Base-by-base conservation (phyloP, 2,329 filamentous ascomycete species). In the Leptoxyphium fumago region DNA sequence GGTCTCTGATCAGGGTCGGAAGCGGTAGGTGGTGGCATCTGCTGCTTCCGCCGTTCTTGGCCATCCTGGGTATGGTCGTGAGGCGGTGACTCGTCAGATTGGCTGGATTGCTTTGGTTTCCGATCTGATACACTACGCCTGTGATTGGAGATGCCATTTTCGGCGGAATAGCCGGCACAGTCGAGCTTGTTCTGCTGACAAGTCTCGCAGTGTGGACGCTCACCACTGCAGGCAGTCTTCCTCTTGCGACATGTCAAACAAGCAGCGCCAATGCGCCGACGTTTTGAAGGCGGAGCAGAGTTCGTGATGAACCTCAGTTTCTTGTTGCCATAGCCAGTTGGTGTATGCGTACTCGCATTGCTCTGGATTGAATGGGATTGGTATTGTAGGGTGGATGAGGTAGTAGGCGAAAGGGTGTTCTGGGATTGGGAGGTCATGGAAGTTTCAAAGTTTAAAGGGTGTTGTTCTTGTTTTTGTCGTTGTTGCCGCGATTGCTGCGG, bases 241-340 rank as follows among this genome's bases (percentile, higher is more conserved):
- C 69, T 66, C 50, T 64, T 64, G 8, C 68, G 59, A 50, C 68
- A 71, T 15, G 67, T 70, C 52, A 70, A 46, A 46, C 68, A 71
- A 10, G 84, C 84, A 56, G 83, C 80, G 64, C 80, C 85, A 57
- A 89, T 84, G 55, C 84, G 73, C 58, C 84, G 74, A 54, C 83
- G 72, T 64, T 88, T 89, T 21, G 81, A 80, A 48, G 84, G 82
- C 41, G 84, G 84, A 51, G 84, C 81, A 64, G 87, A 82, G 56
- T 80, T 86, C 51, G 85, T 83, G 54, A 89, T 83, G 61, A 88
- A 89, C 54, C 83, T 80, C 39, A 63, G 43, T 26, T 50, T 47
- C 26, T 48, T 46, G 15, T 36, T 36, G 32, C 32, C 32, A 36
- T 36, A 44, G 38, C 21, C 48, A 45, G 30, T 45, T 39, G 13